Base-by-base conservation (phyloP, 106 monocot genomes). In the Triglochin maritima region DNA sequence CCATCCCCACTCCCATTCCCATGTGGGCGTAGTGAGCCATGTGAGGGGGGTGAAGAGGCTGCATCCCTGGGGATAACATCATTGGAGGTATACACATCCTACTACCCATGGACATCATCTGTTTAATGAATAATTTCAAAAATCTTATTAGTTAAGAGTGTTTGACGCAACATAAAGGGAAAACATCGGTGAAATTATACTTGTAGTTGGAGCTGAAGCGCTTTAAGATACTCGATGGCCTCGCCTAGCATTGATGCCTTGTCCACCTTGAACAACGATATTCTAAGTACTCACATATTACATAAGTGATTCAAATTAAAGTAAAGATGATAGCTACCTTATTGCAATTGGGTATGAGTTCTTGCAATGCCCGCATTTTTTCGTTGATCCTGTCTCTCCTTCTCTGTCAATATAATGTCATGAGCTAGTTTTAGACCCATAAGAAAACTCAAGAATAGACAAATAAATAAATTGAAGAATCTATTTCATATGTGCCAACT, bases 171-270 rank as follows among this genome's bases (percentile, higher is more conserved):
- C 16, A 64, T 6, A 89, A 67, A 86, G 72, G 57, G 85, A 67
- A 43, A 74, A 81, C 57, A 44, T 7, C 5, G 46, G 43, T 48
- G 15, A 69, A n/a, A 50, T 53, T 42, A 49, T 79, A 90, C 94
- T 85, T 90, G 94, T 15, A 95, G 78, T 83, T 95, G 94, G 16
- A 87, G 71, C 68, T 95, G 90, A 76, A 95, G 94, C 42, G 90
- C 78, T 78, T 95, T 95, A 57, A 95, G 90, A 62, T 95, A 90
- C 71, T 95, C 94, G 16, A 95, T 90, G 44, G 90, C 94, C 73
- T 95, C 94, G 49, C 90, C 94, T 66, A 95, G 90, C 94, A 95
- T 90, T 13, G 94, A 95, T 47, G 94, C 94, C 72, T 90, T 95
- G 73, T 95, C 94, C 62, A 85, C 87, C 94, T 87, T 65, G 42